Evolutionary conservation across 1,284 basidiomycete species (phyloP).

Genomic region (Trametes pubescens): DNA sequence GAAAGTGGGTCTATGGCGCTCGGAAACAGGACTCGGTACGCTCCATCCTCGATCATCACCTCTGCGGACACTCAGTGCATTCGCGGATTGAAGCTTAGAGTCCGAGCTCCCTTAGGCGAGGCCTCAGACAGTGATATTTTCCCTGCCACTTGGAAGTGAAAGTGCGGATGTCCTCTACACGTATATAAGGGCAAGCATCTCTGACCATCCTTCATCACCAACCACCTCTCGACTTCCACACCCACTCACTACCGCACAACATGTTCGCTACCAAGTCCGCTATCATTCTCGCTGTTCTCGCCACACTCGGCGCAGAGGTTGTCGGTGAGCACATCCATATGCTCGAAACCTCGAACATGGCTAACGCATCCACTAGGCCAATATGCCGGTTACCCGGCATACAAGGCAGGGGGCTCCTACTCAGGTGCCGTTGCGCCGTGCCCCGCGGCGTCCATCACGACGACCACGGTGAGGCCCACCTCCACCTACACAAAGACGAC

Average conservation of each 20-base stretch:
- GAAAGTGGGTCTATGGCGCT: neutral
- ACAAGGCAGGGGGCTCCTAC: neutral
- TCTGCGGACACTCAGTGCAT: neutral
- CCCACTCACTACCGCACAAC: neutral
- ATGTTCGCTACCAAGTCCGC: slow-evolving; percentile 1
- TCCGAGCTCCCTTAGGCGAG: neutral
- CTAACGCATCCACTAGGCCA: neutral
- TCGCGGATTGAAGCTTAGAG: neutral
- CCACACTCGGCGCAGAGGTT: neutral
- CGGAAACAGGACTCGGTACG: neutral
- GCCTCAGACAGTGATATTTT: neutral
- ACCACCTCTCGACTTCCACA: neutral
- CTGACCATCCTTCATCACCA: neutral
- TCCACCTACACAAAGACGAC: neutral
- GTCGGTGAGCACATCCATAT: neutral
- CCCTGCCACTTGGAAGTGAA: no score
- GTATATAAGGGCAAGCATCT: neutral
- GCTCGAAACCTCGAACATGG: neutral
- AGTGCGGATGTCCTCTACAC: neutral
- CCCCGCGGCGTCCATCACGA: neutral
- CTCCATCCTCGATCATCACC: neutral
- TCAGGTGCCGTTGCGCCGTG: neutral
- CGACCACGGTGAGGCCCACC: neutral
- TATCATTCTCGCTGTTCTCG: neutral
- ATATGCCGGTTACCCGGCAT: neutral